Conservation (phyloP, 345 rosid genomes). For the Salix viminalis region DNA sequence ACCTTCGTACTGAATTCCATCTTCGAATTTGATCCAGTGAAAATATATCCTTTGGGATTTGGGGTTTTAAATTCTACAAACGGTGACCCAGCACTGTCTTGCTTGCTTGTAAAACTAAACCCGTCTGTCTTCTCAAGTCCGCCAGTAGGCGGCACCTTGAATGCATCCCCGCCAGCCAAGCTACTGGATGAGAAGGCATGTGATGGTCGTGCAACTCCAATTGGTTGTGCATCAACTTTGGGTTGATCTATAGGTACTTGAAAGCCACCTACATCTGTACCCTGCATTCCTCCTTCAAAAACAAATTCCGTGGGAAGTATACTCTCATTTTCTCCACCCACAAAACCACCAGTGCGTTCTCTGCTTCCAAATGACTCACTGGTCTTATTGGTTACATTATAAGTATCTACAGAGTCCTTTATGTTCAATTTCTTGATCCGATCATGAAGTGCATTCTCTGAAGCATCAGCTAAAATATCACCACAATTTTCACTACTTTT, state of each 20-base stretch:
- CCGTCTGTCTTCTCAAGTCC: constrained; percentile 26
- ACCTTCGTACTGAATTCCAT: constrained; percentile 56
- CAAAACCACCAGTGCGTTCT: constrained; percentile 16
- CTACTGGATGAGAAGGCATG: constrained; percentile 24
- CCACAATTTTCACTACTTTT: constrained; percentile 10
- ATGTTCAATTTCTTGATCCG: constrained; percentile 47
- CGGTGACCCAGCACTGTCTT: constrained; percentile 22
- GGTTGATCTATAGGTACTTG: constrained; percentile 29
- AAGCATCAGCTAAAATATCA: constrained; percentile 27
- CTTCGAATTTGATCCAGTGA: constrained; percentile 42
- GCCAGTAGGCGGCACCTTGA: constrained; percentile 20
- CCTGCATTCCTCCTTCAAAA: constrained; percentile 33
- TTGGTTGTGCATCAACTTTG: constrained; percentile 9
- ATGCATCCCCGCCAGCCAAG: constrained; percentile 14
- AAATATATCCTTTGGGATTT: constrained; percentile 33
- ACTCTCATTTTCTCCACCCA: constrained; percentile 41
- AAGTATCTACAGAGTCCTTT: constrained; percentile 22
- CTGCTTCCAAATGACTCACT: constrained; percentile 16
- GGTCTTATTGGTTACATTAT: constrained; percentile 13
- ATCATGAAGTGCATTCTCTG: constrained; percentile 33
- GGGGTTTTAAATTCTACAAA: constrained; percentile 60
- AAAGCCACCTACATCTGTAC: constrained; percentile 18
- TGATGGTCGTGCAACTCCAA: constrained; percentile 17
- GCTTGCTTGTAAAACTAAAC: constrained; percentile 37
- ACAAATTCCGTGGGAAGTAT: constrained; percentile 30